Evolutionary conservation across 371 early-diverging fungal species (phyloP).

Genomic region (Mucor lusitanicus): DNA sequence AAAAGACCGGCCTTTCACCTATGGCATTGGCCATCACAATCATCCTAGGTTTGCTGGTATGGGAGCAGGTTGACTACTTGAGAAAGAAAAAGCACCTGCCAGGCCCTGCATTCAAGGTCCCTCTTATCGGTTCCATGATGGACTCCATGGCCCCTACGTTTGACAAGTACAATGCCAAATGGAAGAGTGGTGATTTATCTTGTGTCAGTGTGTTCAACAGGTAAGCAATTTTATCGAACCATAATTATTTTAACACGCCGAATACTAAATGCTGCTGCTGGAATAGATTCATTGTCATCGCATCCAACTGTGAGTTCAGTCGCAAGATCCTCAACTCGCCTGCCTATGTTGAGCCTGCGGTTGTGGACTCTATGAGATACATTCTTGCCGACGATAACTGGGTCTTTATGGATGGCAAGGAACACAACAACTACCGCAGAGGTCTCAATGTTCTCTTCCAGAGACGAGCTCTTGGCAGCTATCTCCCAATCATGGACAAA

Average conservation of each 20-base stretch:
- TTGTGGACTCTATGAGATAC: conserved; percentile 31
- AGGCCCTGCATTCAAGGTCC: conserved; percentile 27
- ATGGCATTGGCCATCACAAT: conserved; percentile 17
- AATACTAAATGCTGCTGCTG: background rate
- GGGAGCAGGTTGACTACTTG: conserved; percentile 27
- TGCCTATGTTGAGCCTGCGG: conserved; percentile 24
- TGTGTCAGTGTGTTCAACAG: conserved; percentile 33
- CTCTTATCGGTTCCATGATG: conserved; percentile 31
- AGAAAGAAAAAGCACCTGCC: conserved; percentile 29
- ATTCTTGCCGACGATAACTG: conserved; percentile 30
- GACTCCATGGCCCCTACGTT: conserved; percentile 33
- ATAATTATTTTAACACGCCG: background rate
- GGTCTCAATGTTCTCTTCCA: conserved; percentile 28
- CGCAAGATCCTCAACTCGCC: conserved; percentile 31
- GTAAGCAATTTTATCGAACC: conserved; percentile 7
- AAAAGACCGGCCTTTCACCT: conserved; percentile 11
- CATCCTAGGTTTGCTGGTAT: conserved; percentile 19
- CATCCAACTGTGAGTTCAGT: conserved; percentile 30
- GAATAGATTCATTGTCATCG: conserved; percentile 34
- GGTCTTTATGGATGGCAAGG: conserved; percentile 32
- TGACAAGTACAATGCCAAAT: conserved; percentile 31
- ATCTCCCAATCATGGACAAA: conserved; percentile 21
- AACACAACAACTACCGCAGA: conserved; percentile 23
- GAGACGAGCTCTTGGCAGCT: conserved; percentile 25
- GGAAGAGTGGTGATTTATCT: conserved; percentile 33